Evolutionary conservation across 441 rosid genomes (phyloP), one percentile per base, ranked within the genome.

Genomic region (Aleurites moluccanus): DNA sequence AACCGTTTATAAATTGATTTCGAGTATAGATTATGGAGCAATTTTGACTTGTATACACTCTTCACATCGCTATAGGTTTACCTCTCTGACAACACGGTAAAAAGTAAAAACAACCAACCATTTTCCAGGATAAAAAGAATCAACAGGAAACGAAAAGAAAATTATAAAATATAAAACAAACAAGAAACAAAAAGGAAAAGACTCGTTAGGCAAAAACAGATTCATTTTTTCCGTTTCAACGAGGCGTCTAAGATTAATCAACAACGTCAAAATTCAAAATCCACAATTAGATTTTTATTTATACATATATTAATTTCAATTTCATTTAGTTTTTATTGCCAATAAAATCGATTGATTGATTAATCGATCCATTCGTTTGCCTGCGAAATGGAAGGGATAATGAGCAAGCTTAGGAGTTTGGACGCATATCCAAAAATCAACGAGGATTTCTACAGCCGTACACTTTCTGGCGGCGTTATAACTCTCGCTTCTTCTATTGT

Each of bases 381-480:
- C n/a, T 35, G 67, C 30, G 38, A 18, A 59, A 94, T 92, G 98
- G 93, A 89, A 47, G 88, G 86, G 61, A 52, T 91, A 15, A 81
- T 92, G 87, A 77, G 85, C 73, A 91, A 82, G 89, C 71, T 91
- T 49, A 82, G 94, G 86, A 91, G 83, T 80, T 84, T 92, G 80
- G 99, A 92, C 70, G 99, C 97, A 0, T 92, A 92, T 80, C 98
- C 99, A 0, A 95, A 92, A 79, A 86, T 92, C 85, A 95, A 95
- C 20, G 98, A 95, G 81, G 99, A 95, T 83, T 95, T 95, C 82
- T 92, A 92, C 76, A 89, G 96, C 85, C 96, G 95, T 14, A 91
- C 99, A 0, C 88, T 92, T 70, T 90, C 96, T 83, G 98, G 98
- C 59, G 99, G 99, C 69, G 82, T 92, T 67, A 91, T 95, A 78